Conservation (phyloP, 148 eudicot genomes). For the Arctostaphylos glauca region DNA sequence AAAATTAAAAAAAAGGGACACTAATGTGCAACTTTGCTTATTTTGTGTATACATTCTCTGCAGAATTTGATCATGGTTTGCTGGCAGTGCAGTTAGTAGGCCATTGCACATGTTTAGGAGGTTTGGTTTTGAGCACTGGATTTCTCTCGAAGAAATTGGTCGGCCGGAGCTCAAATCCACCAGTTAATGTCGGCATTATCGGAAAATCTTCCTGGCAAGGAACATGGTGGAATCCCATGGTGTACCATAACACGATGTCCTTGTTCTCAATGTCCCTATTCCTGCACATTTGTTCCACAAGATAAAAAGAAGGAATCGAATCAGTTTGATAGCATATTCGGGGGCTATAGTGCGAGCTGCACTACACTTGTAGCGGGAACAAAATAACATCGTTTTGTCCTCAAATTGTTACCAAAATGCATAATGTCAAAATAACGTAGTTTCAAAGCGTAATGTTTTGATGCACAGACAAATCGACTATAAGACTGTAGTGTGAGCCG, state of each 20-base stretch:
- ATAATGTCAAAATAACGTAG: too few species aligned
- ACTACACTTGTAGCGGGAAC: too few species aligned
- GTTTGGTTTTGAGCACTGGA: conserved; percentile 27
- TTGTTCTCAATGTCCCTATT: conserved; percentile 46
- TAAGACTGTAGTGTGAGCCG: too few species aligned
- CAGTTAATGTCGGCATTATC: conserved; percentile 42
- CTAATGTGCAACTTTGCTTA: neutral
- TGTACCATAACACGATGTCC: conserved; percentile 58
- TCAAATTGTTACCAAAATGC: too few species aligned
- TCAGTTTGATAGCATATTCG: too few species aligned
- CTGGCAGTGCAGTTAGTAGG: neutral
- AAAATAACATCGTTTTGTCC: too few species aligned
- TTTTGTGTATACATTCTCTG: neutral
- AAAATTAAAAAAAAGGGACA: neutral
- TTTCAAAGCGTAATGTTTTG: too few species aligned
- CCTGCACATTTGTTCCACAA: conserved; percentile 24
- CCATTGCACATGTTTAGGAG: neutral
- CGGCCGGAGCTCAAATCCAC: conserved; percentile 43
- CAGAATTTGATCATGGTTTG: neutral
- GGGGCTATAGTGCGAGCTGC: too few species aligned
- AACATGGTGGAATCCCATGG: conserved; percentile 47
- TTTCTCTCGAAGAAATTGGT: conserved; percentile 44
- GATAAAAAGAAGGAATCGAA: too few species aligned
- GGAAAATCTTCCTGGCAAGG: conserved; percentile 55
- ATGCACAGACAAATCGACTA: too few species aligned